These are phyloP conservation scores for Apiosordaria backusii DNA, from an alignment of 495 filamentous ascomycete genomes.

Conservation along the genomic window DNA sequence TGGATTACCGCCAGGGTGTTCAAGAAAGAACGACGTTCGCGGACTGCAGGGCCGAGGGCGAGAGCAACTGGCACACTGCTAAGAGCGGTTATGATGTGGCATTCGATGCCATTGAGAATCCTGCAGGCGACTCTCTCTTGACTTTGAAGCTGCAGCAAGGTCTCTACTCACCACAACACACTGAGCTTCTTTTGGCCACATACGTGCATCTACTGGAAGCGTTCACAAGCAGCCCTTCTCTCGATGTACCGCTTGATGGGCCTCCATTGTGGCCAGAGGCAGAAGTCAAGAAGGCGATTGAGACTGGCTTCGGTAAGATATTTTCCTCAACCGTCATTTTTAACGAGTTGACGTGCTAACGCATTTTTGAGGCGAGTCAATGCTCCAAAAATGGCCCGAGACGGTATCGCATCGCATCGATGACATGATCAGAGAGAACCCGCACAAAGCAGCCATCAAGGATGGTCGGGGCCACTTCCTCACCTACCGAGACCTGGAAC, in stretches of 20 bases:
- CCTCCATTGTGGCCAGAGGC: neutral
- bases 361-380: neutral
- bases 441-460: neutral
- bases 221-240: too few relatives aligned
- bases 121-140: neutral
- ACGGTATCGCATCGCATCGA: constrained; percentile 32
- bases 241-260: too few relatives aligned
- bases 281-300: neutral
- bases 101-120: neutral
- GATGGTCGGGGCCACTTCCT: neutral
- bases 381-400: constrained; percentile 15
- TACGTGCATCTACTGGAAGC: neutral
- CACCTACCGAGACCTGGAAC: neutral
- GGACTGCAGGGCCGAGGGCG: neutral
- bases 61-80: too few relatives aligned
- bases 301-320: neutral
- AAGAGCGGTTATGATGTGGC: neutral
- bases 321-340: neutral
- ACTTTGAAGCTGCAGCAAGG: neutral
- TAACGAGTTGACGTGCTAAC: neutral
- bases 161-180: neutral
- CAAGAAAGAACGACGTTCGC: neutral
- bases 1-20: constrained; percentile 30
- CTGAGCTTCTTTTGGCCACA: neutral
- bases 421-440: constrained; percentile 5